Evolutionary conservation across 2,329 filamentous ascomycete genomes (phyloP).

Genomic region (Aureobasidium uvarum): DNA sequence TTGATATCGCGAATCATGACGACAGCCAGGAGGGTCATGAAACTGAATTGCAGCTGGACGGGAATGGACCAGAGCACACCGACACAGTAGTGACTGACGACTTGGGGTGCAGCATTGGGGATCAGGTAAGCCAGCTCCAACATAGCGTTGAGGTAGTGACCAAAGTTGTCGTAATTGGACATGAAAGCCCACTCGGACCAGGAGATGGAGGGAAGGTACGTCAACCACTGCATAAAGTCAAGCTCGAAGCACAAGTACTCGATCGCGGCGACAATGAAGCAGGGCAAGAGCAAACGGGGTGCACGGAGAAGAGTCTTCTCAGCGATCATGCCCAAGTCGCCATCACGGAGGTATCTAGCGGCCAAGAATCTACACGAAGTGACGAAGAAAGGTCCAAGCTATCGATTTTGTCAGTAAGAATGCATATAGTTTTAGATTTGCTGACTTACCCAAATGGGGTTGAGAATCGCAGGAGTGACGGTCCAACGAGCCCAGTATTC

Average conservation of each 20-base stretch:
- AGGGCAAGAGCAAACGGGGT: slow-evolving; percentile 50
- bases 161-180: slow-evolving; percentile 43
- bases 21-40: slow-evolving; percentile 45
- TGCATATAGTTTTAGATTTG: neutral
- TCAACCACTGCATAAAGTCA: slow-evolving; percentile 45
- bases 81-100: slow-evolving; percentile 51
- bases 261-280: slow-evolving; percentile 45
- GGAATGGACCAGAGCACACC: slow-evolving; percentile 54
- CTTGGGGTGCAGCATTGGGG: slow-evolving; percentile 50
- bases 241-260: slow-evolving; percentile 51
- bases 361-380: slow-evolving; percentile 50
- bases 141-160: slow-evolving; percentile 46
- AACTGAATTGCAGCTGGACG: slow-evolving; percentile 50
- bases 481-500: slow-evolving; percentile 46
- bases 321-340: slow-evolving; percentile 46
- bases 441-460: slow-evolving; percentile 43
- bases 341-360: slow-evolving; percentile 45
- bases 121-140: slow-evolving; percentile 49
- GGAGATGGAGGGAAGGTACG: slow-evolving; percentile 48
- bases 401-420: neutral
- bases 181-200: slow-evolving; percentile 53
- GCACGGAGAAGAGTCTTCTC: slow-evolving; percentile 47
- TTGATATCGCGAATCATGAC: slow-evolving; percentile 49
- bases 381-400: slow-evolving; percentile 50
- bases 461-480: slow-evolving; percentile 47